Evolutionary conservation across 78 protist species (phyloP).

Genomic region (Dictyostelium firmibasis): DNA sequence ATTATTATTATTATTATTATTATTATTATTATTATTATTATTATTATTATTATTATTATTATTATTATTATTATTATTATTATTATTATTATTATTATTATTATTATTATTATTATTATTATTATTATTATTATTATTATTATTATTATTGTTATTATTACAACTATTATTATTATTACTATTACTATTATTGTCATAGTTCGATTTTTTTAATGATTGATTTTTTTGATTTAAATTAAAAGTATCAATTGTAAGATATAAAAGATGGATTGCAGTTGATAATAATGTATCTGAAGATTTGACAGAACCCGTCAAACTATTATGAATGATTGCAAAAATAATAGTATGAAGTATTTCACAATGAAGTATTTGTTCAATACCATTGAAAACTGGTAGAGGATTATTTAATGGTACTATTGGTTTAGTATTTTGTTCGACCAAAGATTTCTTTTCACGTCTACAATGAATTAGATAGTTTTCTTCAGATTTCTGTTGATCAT

Average conservation of each 20-base stretch:
- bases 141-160: not conserved
- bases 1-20: not conserved
- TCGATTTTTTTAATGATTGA: not conserved
- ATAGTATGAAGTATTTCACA: slow-evolving; percentile 39
- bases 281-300: not conserved
- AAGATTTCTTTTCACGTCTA: not conserved
- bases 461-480: not conserved
- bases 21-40: not conserved
- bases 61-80: not conserved
- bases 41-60: not conserved
- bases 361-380: slow-evolving; percentile 6
- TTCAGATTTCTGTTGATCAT: slow-evolving; percentile 20
- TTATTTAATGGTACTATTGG: not conserved
- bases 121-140: not conserved
- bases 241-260: not conserved
- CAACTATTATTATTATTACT: not conserved
- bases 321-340: not conserved
- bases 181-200: not conserved
- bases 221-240: not conserved
- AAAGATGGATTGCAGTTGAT: not conserved
- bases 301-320: slow-evolving; percentile 1
- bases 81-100: not conserved
- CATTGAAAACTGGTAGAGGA: not conserved
- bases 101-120: not conserved
- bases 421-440: not conserved